Evolutionary conservation across 2,329 filamentous ascomycete genomes (phyloP), one percentile per base, ranked within the genome.

Genomic region (Geosmithia putterillii): DNA sequence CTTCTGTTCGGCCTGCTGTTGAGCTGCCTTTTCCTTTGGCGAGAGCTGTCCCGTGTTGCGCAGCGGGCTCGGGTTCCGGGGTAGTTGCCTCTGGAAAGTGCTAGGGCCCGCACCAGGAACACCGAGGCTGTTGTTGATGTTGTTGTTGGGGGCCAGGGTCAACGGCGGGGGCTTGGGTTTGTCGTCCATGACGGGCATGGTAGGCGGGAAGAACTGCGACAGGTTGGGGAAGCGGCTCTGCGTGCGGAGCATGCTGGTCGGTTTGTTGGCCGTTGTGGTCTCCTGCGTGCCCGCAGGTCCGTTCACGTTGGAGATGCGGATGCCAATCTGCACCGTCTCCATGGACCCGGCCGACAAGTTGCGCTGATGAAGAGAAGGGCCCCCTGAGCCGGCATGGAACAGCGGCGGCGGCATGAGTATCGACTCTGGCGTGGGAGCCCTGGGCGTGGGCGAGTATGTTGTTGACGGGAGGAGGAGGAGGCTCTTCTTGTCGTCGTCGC

Each of bases 251-350:
- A 32, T 7, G 28, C 28, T 32, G 28, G 28, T 12, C 28, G 28
- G 10, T 14, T 32, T 32, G 28, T 32, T 32, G 28, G 28, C 28
- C 10, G 15, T 6, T 3, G 28, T 32, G 10, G 10, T 32, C 28
- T 32, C 28, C 28, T 32, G 6, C 28, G 28, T 32, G n/a, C n/a
- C n/a, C 28, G 28, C 15, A 14, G 28, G 10, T 75, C 76, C 71
- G 14, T 70, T 62, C 25, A 73, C 68, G 43, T 70, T 76, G 21
- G 81, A 85, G 44, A 86, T 66, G 10, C 81, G 73, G 15, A 86
- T 65, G 2, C 81, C 81, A 42, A 86, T 85, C 54, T 84, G 80
- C 10, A 86, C 80, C 1, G 80, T 85, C 20, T 79, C 79, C 9
- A 75, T 75, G 38, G 81, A 84, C 15, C 67, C 68, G 37, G 78